Conservation (phyloP, 768 basidiomycete genomes). For the Auricularia auricula-judae region DNA sequence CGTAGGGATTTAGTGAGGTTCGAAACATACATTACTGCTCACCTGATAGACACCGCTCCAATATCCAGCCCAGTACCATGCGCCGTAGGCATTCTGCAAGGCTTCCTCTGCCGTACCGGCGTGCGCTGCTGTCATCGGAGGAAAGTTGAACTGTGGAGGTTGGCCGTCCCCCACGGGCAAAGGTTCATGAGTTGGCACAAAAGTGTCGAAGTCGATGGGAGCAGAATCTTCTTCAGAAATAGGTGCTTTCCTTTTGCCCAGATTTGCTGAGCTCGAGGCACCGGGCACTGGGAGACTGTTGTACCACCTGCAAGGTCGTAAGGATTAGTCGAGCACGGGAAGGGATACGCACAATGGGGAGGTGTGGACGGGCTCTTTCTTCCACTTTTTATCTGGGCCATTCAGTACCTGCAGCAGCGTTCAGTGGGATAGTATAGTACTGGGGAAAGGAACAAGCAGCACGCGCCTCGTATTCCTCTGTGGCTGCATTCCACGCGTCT, state of each 20-base stretch:
- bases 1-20: neutral
- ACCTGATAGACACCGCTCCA: constrained; percentile 84
- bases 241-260: constrained; percentile 43
- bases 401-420: constrained; percentile 39
- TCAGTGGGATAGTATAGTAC: neutral
- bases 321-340: constrained; percentile 3
- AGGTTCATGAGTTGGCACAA: constrained; percentile 59
- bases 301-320: constrained; percentile 51
- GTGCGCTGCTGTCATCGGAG: neutral
- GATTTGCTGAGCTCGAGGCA: neutral
- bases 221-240: constrained; percentile 48
- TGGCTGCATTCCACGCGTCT: constrained; percentile 76
- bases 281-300: constrained; percentile 38
- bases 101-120: constrained; percentile 45
- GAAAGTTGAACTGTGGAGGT: constrained; percentile 6
- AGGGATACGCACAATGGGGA: constrained; percentile 54
- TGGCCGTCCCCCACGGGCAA: neutral
- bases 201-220: constrained; percentile 61
- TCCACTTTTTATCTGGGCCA: constrained; percentile 64
- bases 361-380: constrained; percentile 54
- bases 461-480: constrained; percentile 58
- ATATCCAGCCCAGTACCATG: constrained; percentile 83
- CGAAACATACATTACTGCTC: neutral
- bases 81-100: constrained; percentile 59
- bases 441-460: constrained; percentile 3